Conservation (phyloP, 345 rosid genomes). For the Acer yangbiense region DNA sequence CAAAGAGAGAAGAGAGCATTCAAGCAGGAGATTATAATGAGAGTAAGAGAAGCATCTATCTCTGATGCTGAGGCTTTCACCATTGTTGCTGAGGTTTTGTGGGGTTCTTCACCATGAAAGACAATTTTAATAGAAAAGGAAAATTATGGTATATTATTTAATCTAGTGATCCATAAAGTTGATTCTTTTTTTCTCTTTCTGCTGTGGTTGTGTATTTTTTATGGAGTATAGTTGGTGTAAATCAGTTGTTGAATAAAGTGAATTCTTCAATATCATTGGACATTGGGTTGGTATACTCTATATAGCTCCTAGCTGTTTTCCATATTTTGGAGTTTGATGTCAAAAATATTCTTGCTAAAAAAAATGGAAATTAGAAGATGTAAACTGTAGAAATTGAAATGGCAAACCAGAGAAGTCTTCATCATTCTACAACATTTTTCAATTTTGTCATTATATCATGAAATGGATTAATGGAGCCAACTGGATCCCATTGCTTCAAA, state of each 20-base stretch:
- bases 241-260: conserved; percentile 20
- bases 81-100: conserved; percentile 67
- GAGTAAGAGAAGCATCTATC: conserved; percentile 46
- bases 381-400: not conserved
- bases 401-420: not conserved
- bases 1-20: conserved; percentile 67
- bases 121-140: not conserved
- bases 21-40: conserved; percentile 52
- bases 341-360: no score
- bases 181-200: not conserved
- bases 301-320: no score
- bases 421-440: no score
- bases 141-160: not conserved
- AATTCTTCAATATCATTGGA: not conserved
- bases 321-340: no score
- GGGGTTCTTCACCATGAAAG: conserved; percentile 72
- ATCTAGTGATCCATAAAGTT: not conserved
- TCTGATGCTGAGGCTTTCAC: conserved; percentile 70
- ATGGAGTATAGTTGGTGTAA: not conserved
- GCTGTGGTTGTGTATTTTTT: not conserved
- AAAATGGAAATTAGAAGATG: not conserved
- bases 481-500: no score
- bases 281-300: no score
- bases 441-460: no score
- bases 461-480: no score